Evolutionary conservation across 2,329 filamentous ascomycete species (phyloP), one percentile per base, ranked within the genome.

Genomic region (Leptographium lundbergii): DNA sequence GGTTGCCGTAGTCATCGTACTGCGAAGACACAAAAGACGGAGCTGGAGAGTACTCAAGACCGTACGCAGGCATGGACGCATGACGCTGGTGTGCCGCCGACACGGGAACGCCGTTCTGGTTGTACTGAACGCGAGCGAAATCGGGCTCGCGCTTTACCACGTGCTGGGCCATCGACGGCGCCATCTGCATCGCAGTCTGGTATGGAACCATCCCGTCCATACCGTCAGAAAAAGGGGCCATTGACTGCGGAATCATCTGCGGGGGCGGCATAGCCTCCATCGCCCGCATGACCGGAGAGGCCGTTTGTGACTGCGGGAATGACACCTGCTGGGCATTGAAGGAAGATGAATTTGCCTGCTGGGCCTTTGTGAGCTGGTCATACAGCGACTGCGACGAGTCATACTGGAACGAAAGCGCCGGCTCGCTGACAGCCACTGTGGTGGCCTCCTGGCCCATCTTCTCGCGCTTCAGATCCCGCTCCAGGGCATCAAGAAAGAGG

Each of bases 391-490:
- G 94, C 39, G 94, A 97, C 27, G 94, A 96, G 77, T 99, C 94
- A 75, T 96, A 99, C 75, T 99, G 91, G 77, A 99, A 99, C 1
- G 94, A 99, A 67, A 97, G 78, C 57, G 94, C 94, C 42, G 94
- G 94, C 77, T 99, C 94, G 81, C 87, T 95, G 70, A 97, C 91
- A 58, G 94, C 94, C 67, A 96, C 86, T 19, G 94, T 99, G 57
- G 91, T 99, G 60, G 94, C 90, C 75, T 99, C 94, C 75, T 99
- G 94, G 65, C 88, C 87, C 92, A 97, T 97, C 83, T 99, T 99
- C 77, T 99, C 94, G 69, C 94, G 85, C 85, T 99, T 99, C 70
- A 99, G 76, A 70, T 99, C 94, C 65, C 94, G 87, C 80, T 99
- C 94, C 67, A 99, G 79, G 47, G 94, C 94, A 76, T 99, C 94